These are phyloP conservation scores for Entomophthora muscae DNA, from an alignment of 371 early-diverging fungal genomes.

Conservation along the genomic window DNA sequence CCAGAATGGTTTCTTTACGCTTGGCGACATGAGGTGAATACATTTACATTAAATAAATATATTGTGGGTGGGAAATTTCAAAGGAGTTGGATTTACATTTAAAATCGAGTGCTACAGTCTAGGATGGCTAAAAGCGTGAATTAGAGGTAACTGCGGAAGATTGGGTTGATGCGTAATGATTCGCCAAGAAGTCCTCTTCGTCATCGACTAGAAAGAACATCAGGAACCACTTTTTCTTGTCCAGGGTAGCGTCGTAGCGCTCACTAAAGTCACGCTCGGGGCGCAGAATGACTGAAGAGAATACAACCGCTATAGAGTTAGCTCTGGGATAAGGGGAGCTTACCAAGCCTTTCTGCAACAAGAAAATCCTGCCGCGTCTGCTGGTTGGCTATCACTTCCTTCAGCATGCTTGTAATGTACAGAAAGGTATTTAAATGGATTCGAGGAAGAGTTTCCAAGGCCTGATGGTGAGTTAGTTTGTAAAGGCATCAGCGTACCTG, in stretches of 20 bases:
- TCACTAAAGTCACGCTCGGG: not conserved
- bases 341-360: slow-evolving; percentile 7
- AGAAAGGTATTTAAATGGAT: slow-evolving; percentile 1
- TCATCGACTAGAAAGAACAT: not conserved
- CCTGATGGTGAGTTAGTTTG: not conserved
- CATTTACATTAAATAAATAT: too few species aligned
- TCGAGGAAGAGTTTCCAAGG: not conserved
- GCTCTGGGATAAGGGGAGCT: not conserved
- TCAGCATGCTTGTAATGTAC: not conserved
- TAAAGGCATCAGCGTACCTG: slow-evolving; percentile 14
- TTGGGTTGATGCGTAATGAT: too few species aligned
- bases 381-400: not conserved
- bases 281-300: not conserved
- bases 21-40: too few species aligned
- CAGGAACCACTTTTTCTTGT: not conserved
- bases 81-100: too few species aligned
- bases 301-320: not conserved
- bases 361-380: not conserved
- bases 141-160: too few species aligned
- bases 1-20: too few species aligned
- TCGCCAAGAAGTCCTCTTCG: not conserved
- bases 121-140: too few species aligned
- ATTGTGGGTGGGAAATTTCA: too few species aligned
- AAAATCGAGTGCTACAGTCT: too few species aligned
- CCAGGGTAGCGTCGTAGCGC: not conserved